These are phyloP conservation scores for Fusarium sp. DNA, from an alignment of 2,329 filamentous ascomycete genomes.

Conservation along the genomic window DNA sequence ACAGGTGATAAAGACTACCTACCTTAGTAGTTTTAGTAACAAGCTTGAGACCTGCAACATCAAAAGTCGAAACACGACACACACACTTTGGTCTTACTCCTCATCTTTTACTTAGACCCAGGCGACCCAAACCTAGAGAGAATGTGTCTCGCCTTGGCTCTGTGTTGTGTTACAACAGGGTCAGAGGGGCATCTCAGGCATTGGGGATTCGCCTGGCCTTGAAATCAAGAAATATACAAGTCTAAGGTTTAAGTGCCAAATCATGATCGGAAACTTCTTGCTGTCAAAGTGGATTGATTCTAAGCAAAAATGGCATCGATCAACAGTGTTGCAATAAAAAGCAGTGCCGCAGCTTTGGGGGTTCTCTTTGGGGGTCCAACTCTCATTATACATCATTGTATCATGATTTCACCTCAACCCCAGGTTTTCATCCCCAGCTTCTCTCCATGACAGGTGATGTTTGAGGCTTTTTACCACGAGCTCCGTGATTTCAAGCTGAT, in stretches of 20 bases:
- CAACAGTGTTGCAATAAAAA: slow-evolving; percentile 11
- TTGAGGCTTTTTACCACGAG: slow-evolving; percentile 9
- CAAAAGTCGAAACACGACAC: slow-evolving; percentile 10
- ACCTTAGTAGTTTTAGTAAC: slow-evolving; percentile 9
- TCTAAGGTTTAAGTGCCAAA: slow-evolving; percentile 1
- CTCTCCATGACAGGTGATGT: slow-evolving; percentile 12
- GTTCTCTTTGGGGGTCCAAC: slow-evolving; percentile 9
- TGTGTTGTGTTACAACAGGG: slow-evolving; percentile 3
- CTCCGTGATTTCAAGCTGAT: slow-evolving; percentile 8
- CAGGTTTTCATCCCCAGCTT: slow-evolving; percentile 17
- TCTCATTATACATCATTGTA: slow-evolving; percentile 21
- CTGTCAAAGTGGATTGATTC: slow-evolving; percentile 9
- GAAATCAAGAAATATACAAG: slow-evolving; percentile 23
- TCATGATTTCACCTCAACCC: slow-evolving; percentile 18
- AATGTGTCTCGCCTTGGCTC: neutral
- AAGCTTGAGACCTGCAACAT: slow-evolving; percentile 4
- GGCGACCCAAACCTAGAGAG: neutral
- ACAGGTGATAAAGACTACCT: slow-evolving; percentile 2
- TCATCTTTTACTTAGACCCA: neutral
- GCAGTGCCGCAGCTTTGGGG: slow-evolving; percentile 5
- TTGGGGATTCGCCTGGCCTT: neutral
- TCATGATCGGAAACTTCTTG: slow-evolving; percentile 10
- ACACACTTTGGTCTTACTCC: slow-evolving; percentile 1
- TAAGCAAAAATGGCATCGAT: slow-evolving; percentile 25
- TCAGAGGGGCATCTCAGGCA: slow-evolving; percentile 6